A percentile compares a stretch with the other conserved stretches of the same genome.
Conservation (phyloP, 1,284 basidiomycete species). For the Ustilago cynodontis region DNA sequence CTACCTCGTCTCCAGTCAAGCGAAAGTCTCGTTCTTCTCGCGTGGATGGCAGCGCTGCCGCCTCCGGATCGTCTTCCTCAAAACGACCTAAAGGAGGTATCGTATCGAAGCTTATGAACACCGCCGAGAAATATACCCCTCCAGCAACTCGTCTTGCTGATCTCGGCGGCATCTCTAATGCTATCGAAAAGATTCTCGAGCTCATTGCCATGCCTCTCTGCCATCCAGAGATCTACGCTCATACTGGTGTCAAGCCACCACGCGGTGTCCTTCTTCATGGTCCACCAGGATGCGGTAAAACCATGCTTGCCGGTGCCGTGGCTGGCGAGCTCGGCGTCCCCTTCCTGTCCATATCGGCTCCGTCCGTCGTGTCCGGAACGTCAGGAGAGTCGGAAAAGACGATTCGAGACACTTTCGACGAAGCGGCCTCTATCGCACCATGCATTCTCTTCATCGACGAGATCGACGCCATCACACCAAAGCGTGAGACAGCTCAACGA, state of each 20-base stretch:
- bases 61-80: conserved; percentile 29
- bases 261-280: conserved; percentile 94
- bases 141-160: conserved; percentile 82
- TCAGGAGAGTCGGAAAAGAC: conserved; percentile 98
- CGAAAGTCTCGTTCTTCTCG: conserved; percentile 59
- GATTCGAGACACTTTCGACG: conserved; percentile 90
- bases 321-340: conserved; percentile 84
- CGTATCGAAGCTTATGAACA: conserved; percentile 30
- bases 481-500: conserved; percentile 87
- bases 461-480: conserved; percentile 97
- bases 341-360: conserved; percentile 92
- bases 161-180: conserved; percentile 86
- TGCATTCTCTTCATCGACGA: conserved; percentile 77
- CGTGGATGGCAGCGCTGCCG: conserved; percentile 21
- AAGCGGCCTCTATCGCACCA: conserved; percentile 64
- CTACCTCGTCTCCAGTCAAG: conserved; percentile 43
- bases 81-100: conserved; percentile 47
- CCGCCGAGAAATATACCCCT: conserved; percentile 60
- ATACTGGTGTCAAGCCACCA: conserved; percentile 92
- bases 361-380: conserved; percentile 95
- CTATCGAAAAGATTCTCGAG: conserved; percentile 92
- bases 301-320: conserved; percentile 75
- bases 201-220: conserved; percentile 93
- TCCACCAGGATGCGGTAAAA: conserved; percentile 94
- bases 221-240: conserved; percentile 93